Conservation (phyloP, 1,139 yeast species). For the Torulaspora globosa region DNA sequence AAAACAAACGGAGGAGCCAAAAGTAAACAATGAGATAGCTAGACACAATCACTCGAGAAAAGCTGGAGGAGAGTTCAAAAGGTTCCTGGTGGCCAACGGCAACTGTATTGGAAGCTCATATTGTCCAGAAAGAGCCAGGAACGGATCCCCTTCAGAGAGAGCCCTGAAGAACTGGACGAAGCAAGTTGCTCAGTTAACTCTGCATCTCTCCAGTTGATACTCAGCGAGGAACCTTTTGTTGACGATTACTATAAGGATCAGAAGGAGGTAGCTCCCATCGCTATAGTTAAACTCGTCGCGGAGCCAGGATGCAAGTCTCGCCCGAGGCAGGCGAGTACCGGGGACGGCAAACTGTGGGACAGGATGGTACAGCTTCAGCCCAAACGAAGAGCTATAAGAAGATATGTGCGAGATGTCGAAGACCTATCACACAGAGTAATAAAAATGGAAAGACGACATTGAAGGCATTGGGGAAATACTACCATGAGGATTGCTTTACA, state of each 20-base stretch:
- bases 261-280: background rate
- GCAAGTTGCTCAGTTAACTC: background rate
- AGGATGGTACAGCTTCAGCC: constrained; percentile 1
- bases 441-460: constrained; percentile 40
- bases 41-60: background rate
- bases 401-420: constrained; percentile 59
- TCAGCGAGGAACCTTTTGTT: background rate
- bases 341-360: constrained; percentile 3
- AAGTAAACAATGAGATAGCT: constrained; percentile 10
- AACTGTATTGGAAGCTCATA: background rate
- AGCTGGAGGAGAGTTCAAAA: background rate
- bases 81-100: background rate
- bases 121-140: background rate
- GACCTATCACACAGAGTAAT: constrained; percentile 71
- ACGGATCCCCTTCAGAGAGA: background rate
- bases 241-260: background rate
- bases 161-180: background rate
- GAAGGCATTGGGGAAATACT: constrained; percentile 73
- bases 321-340: constrained; percentile 5
- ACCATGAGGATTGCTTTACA: constrained; percentile 81
- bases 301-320: constrained; percentile 5
- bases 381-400: constrained; percentile 23
- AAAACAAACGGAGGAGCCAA: constrained; percentile 5
- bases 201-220: background rate
- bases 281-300: background rate